A percentile compares a stretch with the other conserved stretches of the same genome.
Evolutionary conservation across 306 rosid genomes (phyloP).

Genomic region (Geum urbanum): DNA sequence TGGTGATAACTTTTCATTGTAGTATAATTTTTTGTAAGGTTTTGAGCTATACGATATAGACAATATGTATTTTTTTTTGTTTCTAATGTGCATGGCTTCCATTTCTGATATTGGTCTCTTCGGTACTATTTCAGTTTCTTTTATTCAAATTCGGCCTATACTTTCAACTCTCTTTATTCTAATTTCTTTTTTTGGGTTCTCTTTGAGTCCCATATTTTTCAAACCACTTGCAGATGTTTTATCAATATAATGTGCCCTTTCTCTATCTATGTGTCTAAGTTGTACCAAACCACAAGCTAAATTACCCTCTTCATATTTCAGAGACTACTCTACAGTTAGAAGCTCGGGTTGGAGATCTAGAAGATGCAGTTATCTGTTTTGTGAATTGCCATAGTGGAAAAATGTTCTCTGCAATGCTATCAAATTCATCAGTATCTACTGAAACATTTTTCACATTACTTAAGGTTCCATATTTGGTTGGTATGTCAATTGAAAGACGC

Average conservation of each 20-base stretch:
- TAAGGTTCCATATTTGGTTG: conserved; percentile 19
- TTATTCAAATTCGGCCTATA: neutral
- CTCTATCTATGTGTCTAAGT: conserved; percentile 5
- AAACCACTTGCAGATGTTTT: neutral
- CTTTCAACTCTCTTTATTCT: too few relatives aligned
- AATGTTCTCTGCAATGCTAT: conserved; percentile 42
- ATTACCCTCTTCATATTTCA: conserved; percentile 44
- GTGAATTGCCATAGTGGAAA: conserved; percentile 46
- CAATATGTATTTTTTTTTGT: neutral
- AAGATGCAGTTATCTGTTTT: conserved; percentile 65
- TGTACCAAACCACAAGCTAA: conserved; percentile 31
- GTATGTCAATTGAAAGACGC: conserved; percentile 7
- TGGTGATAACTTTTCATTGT: too few relatives aligned
- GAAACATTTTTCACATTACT: conserved; percentile 27
- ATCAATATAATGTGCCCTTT: neutral
- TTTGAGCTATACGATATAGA: neutral
- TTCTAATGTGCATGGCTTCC: neutral
- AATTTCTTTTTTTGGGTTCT: too few relatives aligned
- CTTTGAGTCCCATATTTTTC: neutral
- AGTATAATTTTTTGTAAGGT: neutral
- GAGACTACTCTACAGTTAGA: conserved; percentile 72
- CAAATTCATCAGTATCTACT: conserved; percentile 34
- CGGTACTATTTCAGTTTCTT: neutral
- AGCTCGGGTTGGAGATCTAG: conserved; percentile 79
- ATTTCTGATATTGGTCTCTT: neutral